A percentile compares a stretch with the other conserved stretches of the same genome.
Conservation (phyloP, 306 rosid species). For the Ormosia emarginata region DNA sequence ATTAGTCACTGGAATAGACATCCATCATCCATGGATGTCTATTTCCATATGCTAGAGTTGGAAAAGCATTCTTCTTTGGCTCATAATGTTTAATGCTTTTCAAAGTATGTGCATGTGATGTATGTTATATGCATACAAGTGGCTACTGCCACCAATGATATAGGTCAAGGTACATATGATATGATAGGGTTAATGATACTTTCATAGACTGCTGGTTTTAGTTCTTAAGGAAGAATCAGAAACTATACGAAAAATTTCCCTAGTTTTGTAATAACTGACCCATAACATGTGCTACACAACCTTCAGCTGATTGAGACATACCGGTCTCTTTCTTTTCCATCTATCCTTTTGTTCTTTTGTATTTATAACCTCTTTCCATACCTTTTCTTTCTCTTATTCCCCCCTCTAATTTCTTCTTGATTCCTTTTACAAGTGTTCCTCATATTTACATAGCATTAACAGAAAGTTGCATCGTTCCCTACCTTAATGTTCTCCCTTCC, state of each 20-base stretch:
- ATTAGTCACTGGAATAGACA: constrained; percentile 39
- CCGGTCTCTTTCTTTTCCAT: constrained; percentile 31
- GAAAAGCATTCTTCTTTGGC: constrained; percentile 30
- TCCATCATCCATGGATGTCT: constrained; percentile 40
- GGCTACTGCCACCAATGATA: constrained; percentile 34
- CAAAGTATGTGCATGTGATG: constrained; percentile 52
- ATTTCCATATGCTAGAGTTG: constrained; percentile 29
- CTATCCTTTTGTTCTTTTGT: constrained; percentile 23
- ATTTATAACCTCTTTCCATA: constrained; percentile 14
- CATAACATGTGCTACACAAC: constrained; percentile 54
- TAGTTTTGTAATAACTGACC: constrained; percentile 51
- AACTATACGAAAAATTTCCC: constrained; percentile 41
- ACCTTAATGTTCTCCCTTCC: neutral
- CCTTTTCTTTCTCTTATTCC: neutral
- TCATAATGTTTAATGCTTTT: constrained; percentile 39
- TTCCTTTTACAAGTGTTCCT: neutral
- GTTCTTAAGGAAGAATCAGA: constrained; percentile 41
- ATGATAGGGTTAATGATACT: constrained; percentile 41
- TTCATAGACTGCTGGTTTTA: constrained; percentile 57
- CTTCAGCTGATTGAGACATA: constrained; percentile 41
- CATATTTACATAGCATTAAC: neutral
- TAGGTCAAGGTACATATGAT: constrained; percentile 43
- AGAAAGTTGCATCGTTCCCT: neutral
- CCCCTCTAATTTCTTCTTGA: neutral
- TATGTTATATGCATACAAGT: constrained; percentile 32